Evolutionary conservation across 352 stramenopile genomes (phyloP), one percentile per base, ranked within the genome.

Genomic region (Phytophthora cryptogea): DNA sequence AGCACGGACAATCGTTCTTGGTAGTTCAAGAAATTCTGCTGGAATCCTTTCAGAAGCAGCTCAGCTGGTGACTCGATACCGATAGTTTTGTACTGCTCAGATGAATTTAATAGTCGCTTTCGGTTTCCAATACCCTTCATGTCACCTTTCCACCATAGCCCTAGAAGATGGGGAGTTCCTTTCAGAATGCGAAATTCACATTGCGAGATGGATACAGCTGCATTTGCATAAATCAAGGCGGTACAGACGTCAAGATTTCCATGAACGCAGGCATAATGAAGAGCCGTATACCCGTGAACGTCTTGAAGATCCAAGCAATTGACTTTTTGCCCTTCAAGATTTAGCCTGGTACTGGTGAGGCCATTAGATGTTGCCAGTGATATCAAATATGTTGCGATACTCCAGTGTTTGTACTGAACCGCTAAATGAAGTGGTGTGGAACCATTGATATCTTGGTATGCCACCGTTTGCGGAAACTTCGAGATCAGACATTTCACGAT

Each of bases 201-300:
- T 23, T 30, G 52, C 5, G 73, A 84, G 4, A 86, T 42, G 8
- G 37, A 56, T 9, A 66, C 37, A n/a, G 50, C 35, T 16, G 77
- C 73, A 5, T 61, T 64, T 36, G 68, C 54, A n/a, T 62, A 45
- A 14, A 78, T 28, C 26, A 89, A 64, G 1, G 70, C 67, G 17
- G 28, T 23, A 45, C 66, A 80, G 0, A 83, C 50, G 0, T 57
- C 36, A 17, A 74, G 26, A 23, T 77, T 70, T 1, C 54, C 70
- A 13, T 71, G 56, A 20, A 71, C 68, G 10, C 77, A 82, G 5
- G 75, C 75, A 45, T 88, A 88, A 28, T 89, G 80, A 5, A 89
- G 58, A 11, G 75, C 56, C 9, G 77, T 88, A 57, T 79, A 88
- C 4, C 80, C 80, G 32, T 78, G 37, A 33, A 70, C 43, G 51